These are phyloP conservation scores for Ceratorhiza oryzae-sativae DNA, from an alignment of 1,284 basidiomycete species.

Conservation along the genomic window DNA sequence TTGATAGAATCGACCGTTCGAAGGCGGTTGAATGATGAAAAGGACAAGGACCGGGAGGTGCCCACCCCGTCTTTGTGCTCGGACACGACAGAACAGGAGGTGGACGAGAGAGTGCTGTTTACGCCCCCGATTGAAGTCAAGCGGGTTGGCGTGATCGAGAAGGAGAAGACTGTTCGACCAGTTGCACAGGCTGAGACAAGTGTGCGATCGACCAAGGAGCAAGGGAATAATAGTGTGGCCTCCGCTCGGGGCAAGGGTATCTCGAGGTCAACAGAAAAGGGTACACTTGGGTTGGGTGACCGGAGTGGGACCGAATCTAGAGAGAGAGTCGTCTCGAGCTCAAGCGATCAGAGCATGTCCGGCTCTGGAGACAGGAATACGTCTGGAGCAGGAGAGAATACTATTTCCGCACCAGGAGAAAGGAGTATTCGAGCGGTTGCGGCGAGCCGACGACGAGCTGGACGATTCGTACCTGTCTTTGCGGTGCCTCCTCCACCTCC, in stretches of 20 bases:
- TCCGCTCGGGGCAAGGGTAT: neutral
- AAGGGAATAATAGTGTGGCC: neutral
- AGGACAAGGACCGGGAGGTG: neutral
- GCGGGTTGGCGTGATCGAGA: neutral
- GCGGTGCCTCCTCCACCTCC: slow-evolving; percentile 15
- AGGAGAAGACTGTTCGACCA: neutral
- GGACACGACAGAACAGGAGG: slow-evolving; percentile 22
- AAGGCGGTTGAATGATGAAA: neutral
- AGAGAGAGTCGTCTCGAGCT: too few relatives aligned
- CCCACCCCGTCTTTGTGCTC: slow-evolving; percentile 27
- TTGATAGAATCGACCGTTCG: neutral
- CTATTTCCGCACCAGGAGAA: neutral
- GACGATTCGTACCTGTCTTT: slow-evolving; percentile 24
- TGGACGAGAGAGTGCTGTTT: slow-evolving; percentile 15
- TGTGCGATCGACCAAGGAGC: neutral
- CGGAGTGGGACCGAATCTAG: neutral
- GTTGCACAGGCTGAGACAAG: neutral
- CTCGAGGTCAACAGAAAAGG: neutral
- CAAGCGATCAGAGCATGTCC: too few relatives aligned
- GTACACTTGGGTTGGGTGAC: neutral
- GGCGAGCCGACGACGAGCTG: slow-evolving; percentile 1
- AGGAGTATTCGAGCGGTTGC: slow-evolving; percentile 30
- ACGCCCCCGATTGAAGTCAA: slow-evolving; percentile 22
- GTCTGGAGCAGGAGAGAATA: neutral
- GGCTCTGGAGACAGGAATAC: slow-evolving; percentile 9